These are phyloP conservation scores for Fusarium pseudograminearum DNA, from an alignment of 2,329 filamentous ascomycete genomes.

Conservation along the genomic window DNA sequence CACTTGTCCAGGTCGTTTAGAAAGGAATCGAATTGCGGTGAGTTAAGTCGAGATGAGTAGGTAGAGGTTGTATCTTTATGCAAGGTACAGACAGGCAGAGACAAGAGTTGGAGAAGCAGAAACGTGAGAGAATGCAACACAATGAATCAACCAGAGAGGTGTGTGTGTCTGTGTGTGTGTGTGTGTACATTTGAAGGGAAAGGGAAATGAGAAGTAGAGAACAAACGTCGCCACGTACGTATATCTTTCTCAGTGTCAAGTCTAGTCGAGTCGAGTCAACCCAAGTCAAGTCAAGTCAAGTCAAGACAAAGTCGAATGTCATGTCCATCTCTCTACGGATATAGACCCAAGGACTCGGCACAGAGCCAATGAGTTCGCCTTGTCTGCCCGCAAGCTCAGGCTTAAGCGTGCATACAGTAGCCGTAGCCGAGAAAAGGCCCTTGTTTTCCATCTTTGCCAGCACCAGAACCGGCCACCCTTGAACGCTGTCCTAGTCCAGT, in stretches of 20 bases:
- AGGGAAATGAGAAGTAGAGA: not conserved
- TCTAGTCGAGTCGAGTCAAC: not conserved
- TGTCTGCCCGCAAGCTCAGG: conserved; percentile 29
- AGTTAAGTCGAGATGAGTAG: conserved; percentile 11
- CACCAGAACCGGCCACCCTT: conserved; percentile 28
- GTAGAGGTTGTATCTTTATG: not conserved
- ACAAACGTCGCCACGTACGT: conserved; percentile 33
- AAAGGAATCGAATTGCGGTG: conserved; percentile 39
- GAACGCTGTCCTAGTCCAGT: conserved; percentile 23
- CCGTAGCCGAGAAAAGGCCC: conserved; percentile 18
- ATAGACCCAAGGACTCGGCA: conserved; percentile 2
- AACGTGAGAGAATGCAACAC: conserved; percentile 9
- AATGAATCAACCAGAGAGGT: not conserved
- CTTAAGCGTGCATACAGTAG: conserved; percentile 27
- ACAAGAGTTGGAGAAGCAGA: not conserved
- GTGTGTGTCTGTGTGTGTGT: not conserved
- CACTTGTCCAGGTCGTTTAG: conserved; percentile 28
- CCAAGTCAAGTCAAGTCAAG: not conserved
- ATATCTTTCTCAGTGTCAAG: not conserved
- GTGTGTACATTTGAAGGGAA: not conserved
- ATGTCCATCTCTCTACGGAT: conserved; percentile 5
- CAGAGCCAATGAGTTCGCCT: conserved; percentile 17
- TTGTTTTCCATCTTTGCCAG: conserved; percentile 15
- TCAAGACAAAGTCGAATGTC: conserved; percentile 2
- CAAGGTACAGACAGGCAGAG: not conserved